These are phyloP conservation scores for Aspergillus pseudonomiae DNA, from an alignment of 2,329 filamentous ascomycete species.

Conservation along the genomic window DNA sequence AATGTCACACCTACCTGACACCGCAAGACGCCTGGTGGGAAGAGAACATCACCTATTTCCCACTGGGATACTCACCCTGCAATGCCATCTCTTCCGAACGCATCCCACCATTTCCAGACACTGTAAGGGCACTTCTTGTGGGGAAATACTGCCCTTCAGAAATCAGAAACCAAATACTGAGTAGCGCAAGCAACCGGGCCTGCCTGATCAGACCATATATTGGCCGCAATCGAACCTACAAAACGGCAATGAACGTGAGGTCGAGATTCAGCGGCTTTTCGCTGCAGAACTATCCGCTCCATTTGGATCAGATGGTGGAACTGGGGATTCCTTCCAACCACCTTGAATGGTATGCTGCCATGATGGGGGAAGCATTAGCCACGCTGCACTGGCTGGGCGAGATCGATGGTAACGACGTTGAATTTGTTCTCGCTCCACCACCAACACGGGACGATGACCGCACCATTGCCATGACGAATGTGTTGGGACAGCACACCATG, in stretches of 20 bases:
- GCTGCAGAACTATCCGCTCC: conserved; percentile 54
- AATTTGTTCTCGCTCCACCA: conserved; percentile 54
- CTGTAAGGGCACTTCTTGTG: conserved; percentile 33
- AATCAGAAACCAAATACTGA: conserved; percentile 28
- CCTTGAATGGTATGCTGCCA: conserved; percentile 39
- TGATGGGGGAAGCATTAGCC: conserved; percentile 56
- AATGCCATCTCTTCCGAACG: conserved; percentile 40
- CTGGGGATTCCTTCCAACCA: conserved; percentile 38
- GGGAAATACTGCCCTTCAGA: conserved; percentile 36
- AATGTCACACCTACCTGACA: conserved; percentile 29
- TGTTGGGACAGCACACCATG: conserved; percentile 39
- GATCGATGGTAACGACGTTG: conserved; percentile 58
- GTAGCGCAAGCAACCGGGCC: conserved; percentile 35
- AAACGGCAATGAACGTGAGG: not conserved
- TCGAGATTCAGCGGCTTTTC: conserved; percentile 35
- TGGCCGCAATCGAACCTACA: not conserved
- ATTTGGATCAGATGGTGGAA: conserved; percentile 54
- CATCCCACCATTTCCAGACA: conserved; percentile 35
- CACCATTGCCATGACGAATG: conserved; percentile 8
- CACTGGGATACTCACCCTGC: conserved; percentile 32
- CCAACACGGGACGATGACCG: not conserved
- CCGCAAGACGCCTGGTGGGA: conserved; percentile 33
- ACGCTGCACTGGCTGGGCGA: conserved; percentile 53
- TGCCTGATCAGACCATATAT: not conserved
- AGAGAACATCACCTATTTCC: conserved; percentile 29